Base-by-base conservation (phyloP, 2,329 filamentous ascomycete species). In the Teratosphaeria pseudoeucalypti region DNA sequence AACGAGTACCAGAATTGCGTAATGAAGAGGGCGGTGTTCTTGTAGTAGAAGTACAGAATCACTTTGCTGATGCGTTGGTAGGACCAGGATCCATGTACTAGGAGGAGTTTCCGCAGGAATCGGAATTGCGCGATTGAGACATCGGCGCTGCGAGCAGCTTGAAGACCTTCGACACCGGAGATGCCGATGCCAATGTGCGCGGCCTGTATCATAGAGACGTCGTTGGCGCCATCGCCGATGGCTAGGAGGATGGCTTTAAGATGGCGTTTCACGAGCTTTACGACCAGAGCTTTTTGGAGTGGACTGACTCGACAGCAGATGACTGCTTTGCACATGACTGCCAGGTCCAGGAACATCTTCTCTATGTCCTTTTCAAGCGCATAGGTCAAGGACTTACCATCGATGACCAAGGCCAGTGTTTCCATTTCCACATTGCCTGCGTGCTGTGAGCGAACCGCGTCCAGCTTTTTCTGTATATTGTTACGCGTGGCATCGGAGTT, bases 131-230 rank as follows among this genome's bases (percentile, higher is more conserved):
- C 94, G 71, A 99, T 96, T 9, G 92, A 87, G 54, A 99, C 90
- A 76, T 99, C 94, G 60, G 94, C 94, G 69, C 91, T 96, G 70
- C 94, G 86, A 55, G 94, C 94, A 54, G 94, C 94, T 76, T 99
- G 94, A 0, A 99, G 84, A 81, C 94, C 94, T 81, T 99, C 94
- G 64, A 95, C 84, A 75, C 94, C 94, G 70, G 91, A 96, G 74
- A 99, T 99, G 75, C 94, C 94, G 53, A 99, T 90, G 64, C 94
- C 94, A 65, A 99, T 95, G 72, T 99, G 94, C 12, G 94, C 94
- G 11, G 94, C 94, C 78, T 99, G 94, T 58, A 99, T 99, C 94
- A 99, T 99, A 19, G 92, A 96, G n/a, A 99, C 94, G 70, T 99
- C 94, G 76, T 99, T 99, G 54, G 94, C 94, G 65, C 94, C 94